These are phyloP conservation scores for Xerocomus spinulosus DNA, from an alignment of 768 basidiomycete species.

Conservation along the genomic window DNA sequence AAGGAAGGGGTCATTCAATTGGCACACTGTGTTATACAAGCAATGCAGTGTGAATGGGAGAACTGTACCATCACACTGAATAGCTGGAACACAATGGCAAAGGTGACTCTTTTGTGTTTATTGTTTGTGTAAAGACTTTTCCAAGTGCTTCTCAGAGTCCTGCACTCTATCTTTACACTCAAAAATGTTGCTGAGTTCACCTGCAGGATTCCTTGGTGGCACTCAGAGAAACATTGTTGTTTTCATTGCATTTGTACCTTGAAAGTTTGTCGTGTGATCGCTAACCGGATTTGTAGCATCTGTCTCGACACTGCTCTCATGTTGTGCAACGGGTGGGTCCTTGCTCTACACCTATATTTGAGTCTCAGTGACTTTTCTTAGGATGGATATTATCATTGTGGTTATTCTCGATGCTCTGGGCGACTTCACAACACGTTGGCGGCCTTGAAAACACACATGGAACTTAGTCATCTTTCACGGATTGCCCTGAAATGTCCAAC, in stretches of 20 bases:
- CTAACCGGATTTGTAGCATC: conserved; percentile 21
- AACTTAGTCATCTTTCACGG: conserved; percentile 30
- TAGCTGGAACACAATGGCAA: conserved; percentile 26
- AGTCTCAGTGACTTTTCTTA: conserved; percentile 1
- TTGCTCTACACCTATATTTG: neutral
- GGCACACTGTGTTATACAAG: conserved; percentile 23
- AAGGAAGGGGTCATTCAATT: conserved; percentile 17
- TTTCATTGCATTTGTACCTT: neutral
- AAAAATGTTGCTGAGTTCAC: conserved; percentile 4
- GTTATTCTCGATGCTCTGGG: conserved; percentile 26
- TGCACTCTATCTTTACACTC: conserved; percentile 14
- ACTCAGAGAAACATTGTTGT: conserved; percentile 6
- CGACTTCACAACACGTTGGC: conserved; percentile 17
- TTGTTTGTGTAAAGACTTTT: neutral
- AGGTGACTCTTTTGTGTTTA: conserved; percentile 23
- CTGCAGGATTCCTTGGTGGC: conserved; percentile 21
- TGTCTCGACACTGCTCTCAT: conserved; percentile 22
- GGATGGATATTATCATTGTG: conserved; percentile 28
- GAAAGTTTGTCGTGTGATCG: neutral
- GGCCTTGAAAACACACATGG: conserved; percentile 23
- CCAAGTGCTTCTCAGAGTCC: conserved; percentile 6
- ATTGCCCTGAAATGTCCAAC: conserved; percentile 25
- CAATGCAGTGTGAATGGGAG: conserved; percentile 29
- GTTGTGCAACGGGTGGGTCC: conserved; percentile 12
- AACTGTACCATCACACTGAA: conserved; percentile 24